Evolutionary conservation across 2,329 filamentous ascomycete genomes (phyloP).

Genomic region (Botrytis cinerea): DNA sequence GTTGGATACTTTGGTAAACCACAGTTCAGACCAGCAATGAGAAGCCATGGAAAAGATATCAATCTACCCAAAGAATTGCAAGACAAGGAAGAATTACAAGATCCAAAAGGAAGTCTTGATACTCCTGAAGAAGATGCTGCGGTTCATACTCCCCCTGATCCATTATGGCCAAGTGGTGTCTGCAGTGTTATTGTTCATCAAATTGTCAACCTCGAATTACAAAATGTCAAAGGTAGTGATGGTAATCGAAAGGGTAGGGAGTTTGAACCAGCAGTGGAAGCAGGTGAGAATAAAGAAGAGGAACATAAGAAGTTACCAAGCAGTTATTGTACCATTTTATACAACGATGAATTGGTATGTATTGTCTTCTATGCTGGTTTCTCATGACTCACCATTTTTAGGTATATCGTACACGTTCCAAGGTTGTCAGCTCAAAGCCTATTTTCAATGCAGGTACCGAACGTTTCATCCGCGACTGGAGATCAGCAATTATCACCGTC

Average conservation of each 20-base stretch:
- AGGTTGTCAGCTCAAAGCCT: conserved; percentile 90
- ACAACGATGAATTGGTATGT: conserved; percentile 78
- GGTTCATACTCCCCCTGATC: conserved; percentile 86
- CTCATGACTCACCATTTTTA: conserved; percentile 36
- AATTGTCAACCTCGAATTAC: conserved; percentile 91
- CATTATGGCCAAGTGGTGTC: conserved; percentile 92
- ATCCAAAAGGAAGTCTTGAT: conserved; percentile 79
- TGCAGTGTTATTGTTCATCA: conserved; percentile 87
- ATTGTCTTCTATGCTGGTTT: not conserved
- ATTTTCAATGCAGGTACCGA: conserved; percentile 98
- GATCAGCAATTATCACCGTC: conserved; percentile 80
- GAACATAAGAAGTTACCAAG: conserved; percentile 77
- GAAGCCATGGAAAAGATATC: conserved; percentile 83
- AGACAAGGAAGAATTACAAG: conserved; percentile 76
- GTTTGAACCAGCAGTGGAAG: conserved; percentile 83
- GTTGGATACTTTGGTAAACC: conserved; percentile 94
- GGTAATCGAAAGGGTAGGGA: conserved; percentile 82
- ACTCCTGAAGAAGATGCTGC: conserved; percentile 79
- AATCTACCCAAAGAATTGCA: conserved; percentile 73
- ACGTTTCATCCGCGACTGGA: conserved; percentile 90
- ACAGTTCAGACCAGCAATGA: conserved; percentile 78
- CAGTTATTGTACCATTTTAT: conserved; percentile 88
- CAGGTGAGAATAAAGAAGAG: conserved; percentile 85
- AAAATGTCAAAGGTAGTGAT: conserved; percentile 81
- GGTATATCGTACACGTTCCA: conserved; percentile 90